Evolutionary conservation across 345 rosid species (phyloP), one percentile per base, ranked within the genome.

Genomic region (Citrus mangshanensis): DNA sequence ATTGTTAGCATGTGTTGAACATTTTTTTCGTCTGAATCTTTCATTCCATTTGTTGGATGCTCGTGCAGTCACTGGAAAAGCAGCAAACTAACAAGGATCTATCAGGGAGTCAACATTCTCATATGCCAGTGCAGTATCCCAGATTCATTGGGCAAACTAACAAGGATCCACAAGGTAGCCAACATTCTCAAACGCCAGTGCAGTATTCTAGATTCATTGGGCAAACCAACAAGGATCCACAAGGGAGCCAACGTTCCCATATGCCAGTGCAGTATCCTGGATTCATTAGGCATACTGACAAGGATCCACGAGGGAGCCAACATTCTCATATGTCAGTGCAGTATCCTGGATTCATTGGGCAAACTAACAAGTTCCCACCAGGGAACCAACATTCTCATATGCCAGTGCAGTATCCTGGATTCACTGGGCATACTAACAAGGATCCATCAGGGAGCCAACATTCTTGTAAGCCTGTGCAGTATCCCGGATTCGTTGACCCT

Each of bases 61-160:
- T 35, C 54, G 2, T 58, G 76, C 54, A 73, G 76, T 73, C 76
- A 73, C 59, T 73, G 65, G 66, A 40, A 49, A 74, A 40, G 25
- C 77, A 74, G 77, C 68, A 60, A 61, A 60, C 32, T 60, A 25
- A 74, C 77, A 25, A 60, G 56, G 56, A 40, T 18, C 54, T 19
- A 14, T 49, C 76, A 35, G 76, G 65, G 22, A 58, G 54, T 49
- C 30, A 35, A 64, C n/a, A 22, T 30, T 49, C 62, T 54, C 16
- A 76, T 61, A 62, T n/a, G 28, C 46, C 49, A 22, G n/a, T 30
- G 51, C 78, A 49, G 66, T 62, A 7, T 38, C 34, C 27, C 10
- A 25, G 34, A 24, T 37, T 37, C 7, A 25, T 0, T n/a, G 68
- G 9, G 56, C 58, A 54, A 54, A 54, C 58, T 54, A 54, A 5